Conservation (phyloP, 176 grass and related monocot species). For the Chloris gayana region DNA sequence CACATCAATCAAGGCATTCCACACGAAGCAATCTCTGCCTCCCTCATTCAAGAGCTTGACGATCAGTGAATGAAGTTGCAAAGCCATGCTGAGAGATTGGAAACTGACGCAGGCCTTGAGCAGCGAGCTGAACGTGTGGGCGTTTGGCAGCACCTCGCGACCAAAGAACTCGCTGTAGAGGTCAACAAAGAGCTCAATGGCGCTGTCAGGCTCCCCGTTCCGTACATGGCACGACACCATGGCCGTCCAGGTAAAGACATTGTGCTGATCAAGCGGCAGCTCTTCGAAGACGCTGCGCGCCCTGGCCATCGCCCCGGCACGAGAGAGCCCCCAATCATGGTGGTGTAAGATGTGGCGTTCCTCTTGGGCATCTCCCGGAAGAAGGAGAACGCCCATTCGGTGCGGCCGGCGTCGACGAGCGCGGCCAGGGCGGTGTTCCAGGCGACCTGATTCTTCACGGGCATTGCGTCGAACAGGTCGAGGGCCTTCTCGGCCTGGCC, state of each 20-base stretch:
- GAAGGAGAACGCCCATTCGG: constrained; percentile 37
- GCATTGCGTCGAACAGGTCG: constrained; percentile 65
- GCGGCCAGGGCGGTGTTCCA: constrained; percentile 56
- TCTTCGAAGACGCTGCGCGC: constrained; percentile 51
- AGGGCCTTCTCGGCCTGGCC: constrained; percentile 42
- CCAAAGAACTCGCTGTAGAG: constrained; percentile 50
- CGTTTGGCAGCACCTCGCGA: constrained; percentile 40
- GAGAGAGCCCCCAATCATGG: constrained; percentile 55
- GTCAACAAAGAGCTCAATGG: constrained; percentile 36
- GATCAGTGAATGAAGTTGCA: constrained; percentile 45
- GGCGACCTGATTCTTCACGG: constrained; percentile 55
- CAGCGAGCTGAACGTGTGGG: constrained; percentile 48
- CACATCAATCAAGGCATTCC: constrained; percentile 59
- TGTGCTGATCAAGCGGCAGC: constrained; percentile 34
- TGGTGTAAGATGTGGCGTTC: constrained; percentile 62
- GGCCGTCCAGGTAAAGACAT: constrained; percentile 60
- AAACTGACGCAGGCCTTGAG: constrained; percentile 51
- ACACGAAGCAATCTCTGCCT: constrained; percentile 32
- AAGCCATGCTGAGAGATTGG: constrained; percentile 23
- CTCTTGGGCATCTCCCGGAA: constrained; percentile 53
- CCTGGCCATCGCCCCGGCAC: not conserved
- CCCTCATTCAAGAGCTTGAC: constrained; percentile 49
- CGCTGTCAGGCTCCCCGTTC: constrained; percentile 44
- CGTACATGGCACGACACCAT: constrained; percentile 58
- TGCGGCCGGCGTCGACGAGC: constrained; percentile 40